Conservation (phyloP, 306 rosid genomes). For the Gillenia trifoliata region DNA sequence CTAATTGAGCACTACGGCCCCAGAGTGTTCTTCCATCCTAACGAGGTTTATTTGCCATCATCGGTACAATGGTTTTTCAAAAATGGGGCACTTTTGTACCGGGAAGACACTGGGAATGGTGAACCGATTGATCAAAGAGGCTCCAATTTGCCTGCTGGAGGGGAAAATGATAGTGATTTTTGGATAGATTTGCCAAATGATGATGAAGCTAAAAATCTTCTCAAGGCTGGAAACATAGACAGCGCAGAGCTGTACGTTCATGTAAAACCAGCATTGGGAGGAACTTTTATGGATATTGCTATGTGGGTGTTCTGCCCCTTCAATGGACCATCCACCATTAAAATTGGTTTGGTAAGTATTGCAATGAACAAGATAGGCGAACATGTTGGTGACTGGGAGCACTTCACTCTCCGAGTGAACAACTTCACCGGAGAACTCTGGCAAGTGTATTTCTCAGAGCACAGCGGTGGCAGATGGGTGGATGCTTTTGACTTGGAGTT, state of each 20-base stretch:
- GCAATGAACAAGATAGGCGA: conserved; percentile 72
- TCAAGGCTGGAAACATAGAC: conserved; percentile 55
- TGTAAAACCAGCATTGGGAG: conserved; percentile 71
- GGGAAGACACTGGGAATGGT: conserved; percentile 35
- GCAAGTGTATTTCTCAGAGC: conserved; percentile 80
- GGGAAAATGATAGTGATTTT: conserved; percentile 47
- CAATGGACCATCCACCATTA: conserved; percentile 57
- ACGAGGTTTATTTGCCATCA: conserved; percentile 51
- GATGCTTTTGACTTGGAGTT: conserved; percentile 66
- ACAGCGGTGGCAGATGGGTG: conserved; percentile 88
- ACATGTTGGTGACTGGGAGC: conserved; percentile 98
- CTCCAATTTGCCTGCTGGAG: conserved; percentile 61
- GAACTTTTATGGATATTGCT: conserved; percentile 68
- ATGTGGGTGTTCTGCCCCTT: conserved; percentile 86
- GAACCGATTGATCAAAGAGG: conserved; percentile 48
- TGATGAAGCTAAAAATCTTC: conserved; percentile 29
- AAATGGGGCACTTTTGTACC: conserved; percentile 50
- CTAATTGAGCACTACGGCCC: conserved; percentile 58
- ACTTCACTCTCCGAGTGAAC: conserved; percentile 86
- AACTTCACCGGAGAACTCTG: conserved; percentile 84
- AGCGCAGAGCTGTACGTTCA: conserved; percentile 74
- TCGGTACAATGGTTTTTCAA: conserved; percentile 63
- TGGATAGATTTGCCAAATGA: conserved; percentile 73
- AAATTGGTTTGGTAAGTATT: conserved; percentile 54
- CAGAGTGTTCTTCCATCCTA: conserved; percentile 62